phyloP scores from a whole-genome alignment of 768 basidiomycete species.

The Phylloporus arenicola region DNA sequence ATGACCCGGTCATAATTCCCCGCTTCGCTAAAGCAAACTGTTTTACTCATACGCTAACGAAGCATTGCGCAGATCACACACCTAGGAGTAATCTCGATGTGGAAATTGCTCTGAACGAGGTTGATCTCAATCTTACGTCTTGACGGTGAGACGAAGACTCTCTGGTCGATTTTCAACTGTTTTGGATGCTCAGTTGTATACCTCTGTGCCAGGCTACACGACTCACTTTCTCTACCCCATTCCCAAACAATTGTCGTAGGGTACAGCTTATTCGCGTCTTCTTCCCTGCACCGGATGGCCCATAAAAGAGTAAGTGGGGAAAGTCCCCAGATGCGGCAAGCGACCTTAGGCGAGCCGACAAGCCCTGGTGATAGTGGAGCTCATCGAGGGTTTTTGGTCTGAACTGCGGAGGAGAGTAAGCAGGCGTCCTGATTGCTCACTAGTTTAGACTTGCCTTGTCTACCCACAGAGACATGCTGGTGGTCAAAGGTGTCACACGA shows the following conservation, averaged over 20 bases:
- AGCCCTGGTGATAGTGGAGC: conserved; percentile 80
- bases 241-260: conserved; percentile 81
- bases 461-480: conserved; percentile 63
- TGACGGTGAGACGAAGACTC: conserved; percentile 90
- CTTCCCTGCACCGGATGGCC: conserved; percentile 95
- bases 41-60: neutral
- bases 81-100: conserved; percentile 98
- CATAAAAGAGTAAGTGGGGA: conserved; percentile 96
- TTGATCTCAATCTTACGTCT: conserved; percentile 95
- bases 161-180: conserved; percentile 96
- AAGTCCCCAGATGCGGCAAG: conserved; percentile 89
- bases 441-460: conserved; percentile 34
- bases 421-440: neutral
- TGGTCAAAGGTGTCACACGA: conserved; percentile 5
- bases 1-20: conserved; percentile 93
- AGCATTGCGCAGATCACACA: conserved; percentile 29
- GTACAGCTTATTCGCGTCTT: conserved; percentile 95
- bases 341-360: conserved; percentile 75
- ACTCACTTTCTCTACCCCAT: conserved; percentile 85
- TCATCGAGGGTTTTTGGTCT: conserved; percentile 80
- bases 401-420: conserved; percentile 45
- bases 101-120: conserved; percentile 95
- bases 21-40: conserved; percentile 64
- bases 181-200: neutral
- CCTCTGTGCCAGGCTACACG: neutral